Evolutionary conservation across 2,329 filamentous ascomycete species (phyloP).

Genomic region (Trichophaea hybrida): DNA sequence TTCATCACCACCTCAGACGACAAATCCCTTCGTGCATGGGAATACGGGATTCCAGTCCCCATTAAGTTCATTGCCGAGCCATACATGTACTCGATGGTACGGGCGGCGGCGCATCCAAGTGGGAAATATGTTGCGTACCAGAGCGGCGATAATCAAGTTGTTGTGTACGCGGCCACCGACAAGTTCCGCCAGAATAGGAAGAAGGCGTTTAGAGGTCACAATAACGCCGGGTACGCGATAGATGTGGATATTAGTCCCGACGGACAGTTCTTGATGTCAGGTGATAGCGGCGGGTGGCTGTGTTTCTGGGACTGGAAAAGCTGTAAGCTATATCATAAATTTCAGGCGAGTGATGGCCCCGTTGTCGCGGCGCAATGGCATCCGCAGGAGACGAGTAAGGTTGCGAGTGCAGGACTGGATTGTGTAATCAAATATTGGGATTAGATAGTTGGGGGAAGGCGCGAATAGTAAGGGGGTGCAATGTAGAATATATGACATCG

Average conservation of each 20-base stretch:
- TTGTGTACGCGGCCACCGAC: slow-evolving; percentile 87
- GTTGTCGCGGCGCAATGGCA: slow-evolving; percentile 89
- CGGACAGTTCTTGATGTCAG: slow-evolving; percentile 75
- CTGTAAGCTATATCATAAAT: slow-evolving; percentile 97
- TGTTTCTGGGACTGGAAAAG: slow-evolving; percentile 99
- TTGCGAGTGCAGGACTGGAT: slow-evolving; percentile 78
- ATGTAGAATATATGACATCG: too few species aligned
- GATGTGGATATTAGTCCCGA: slow-evolving; percentile 81
- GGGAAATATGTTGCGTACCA: slow-evolving; percentile 94
- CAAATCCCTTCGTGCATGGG: slow-evolving; percentile 90
- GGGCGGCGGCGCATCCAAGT: slow-evolving; percentile 67
- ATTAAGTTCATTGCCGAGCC: slow-evolving; percentile 98
- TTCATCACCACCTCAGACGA: slow-evolving; percentile 98
- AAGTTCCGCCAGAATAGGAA: slow-evolving; percentile 96
- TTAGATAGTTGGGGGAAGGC: slow-evolving; percentile 34
- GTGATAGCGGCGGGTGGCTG: slow-evolving; percentile 76
- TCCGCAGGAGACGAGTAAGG: slow-evolving; percentile 91
- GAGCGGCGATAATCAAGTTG: slow-evolving; percentile 86
- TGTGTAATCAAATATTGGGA: slow-evolving; percentile 90
- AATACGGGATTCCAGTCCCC: slow-evolving; percentile 93
- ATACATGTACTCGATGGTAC: slow-evolving; percentile 93
- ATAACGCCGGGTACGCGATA: slow-evolving; percentile 85
- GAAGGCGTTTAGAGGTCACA: slow-evolving; percentile 91
- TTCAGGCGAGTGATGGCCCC: slow-evolving; percentile 67
- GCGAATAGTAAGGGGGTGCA: too few species aligned